Evolutionary conservation across 2,329 filamentous ascomycete genomes (phyloP).

Genomic region (Alternaria conjuncta): DNA sequence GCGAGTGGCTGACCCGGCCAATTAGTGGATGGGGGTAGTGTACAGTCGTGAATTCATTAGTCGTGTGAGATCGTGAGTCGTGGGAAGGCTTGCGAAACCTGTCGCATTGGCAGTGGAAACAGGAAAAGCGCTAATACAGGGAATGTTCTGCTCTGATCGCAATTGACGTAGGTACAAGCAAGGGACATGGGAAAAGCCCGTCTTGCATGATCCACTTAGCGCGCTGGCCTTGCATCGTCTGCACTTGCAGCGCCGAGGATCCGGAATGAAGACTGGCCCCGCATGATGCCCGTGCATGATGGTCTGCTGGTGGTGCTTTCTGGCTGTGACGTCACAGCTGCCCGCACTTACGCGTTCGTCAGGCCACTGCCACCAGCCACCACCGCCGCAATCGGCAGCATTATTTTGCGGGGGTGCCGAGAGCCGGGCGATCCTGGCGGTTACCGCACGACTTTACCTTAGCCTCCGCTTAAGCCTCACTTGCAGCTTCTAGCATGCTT

Average conservation of each 20-base stretch:
- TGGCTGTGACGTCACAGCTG: slow-evolving; percentile 27
- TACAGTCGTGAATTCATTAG: slow-evolving; percentile 2
- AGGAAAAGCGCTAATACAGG: slow-evolving; percentile 19
- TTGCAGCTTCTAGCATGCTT: not conserved
- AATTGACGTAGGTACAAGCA: slow-evolving; percentile 32
- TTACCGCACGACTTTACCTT: not conserved
- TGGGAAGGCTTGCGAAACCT: not conserved
- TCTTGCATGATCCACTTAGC: slow-evolving; percentile 23
- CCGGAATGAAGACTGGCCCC: slow-evolving; percentile 8
- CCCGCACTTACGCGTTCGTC: slow-evolving; percentile 12
- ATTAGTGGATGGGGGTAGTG: not conserved
- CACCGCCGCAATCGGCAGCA: slow-evolving; percentile 13
- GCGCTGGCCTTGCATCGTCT: slow-evolving; percentile 16
- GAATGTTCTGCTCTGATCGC: slow-evolving; percentile 18
- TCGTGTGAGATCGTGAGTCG: not conserved
- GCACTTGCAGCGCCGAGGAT: slow-evolving; percentile 22
- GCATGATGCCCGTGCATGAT: slow-evolving; percentile 1
- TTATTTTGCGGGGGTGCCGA: slow-evolving; percentile 23
- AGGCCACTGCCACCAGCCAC: slow-evolving; percentile 16
- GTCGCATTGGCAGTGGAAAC: slow-evolving; percentile 10
- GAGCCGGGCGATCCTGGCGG: slow-evolving; percentile 4
- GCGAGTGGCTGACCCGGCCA: not conserved
- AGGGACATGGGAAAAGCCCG: slow-evolving; percentile 9
- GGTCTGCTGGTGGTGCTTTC: slow-evolving; percentile 11
- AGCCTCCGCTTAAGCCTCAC: not conserved